A percentile compares a stretch with the other conserved stretches of the same genome.
Evolutionary conservation across 208 protist species (phyloP).

Genomic region (Crithidia brevicula): DNA sequence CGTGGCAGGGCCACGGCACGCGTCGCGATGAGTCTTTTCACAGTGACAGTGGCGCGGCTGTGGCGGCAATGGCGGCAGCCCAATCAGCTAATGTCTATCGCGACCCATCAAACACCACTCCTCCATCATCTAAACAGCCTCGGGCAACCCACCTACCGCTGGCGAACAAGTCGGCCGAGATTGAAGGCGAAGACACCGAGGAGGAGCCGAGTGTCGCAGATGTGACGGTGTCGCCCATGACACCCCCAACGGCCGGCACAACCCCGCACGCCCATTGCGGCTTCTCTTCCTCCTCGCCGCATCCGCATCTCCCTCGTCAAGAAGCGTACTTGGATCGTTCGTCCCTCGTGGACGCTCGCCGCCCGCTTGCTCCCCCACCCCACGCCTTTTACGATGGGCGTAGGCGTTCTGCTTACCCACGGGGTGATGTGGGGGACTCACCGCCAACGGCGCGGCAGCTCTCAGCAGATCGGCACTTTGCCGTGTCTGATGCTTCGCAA

Average conservation of each 20-base stretch:
- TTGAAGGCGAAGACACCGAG: background rate
- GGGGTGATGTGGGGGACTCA: too few relatives aligned
- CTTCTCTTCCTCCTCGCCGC: background rate
- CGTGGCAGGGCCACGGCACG: slow-evolving; percentile 4
- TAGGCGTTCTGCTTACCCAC: too few relatives aligned
- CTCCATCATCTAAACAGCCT: too few relatives aligned
- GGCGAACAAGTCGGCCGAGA: background rate
- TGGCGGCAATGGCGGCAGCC: too few relatives aligned
- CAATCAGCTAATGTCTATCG: too few relatives aligned
- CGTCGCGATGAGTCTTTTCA: background rate
- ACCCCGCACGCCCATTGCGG: slow-evolving; percentile 15
- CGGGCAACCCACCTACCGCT: too few relatives aligned
- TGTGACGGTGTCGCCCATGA: slow-evolving; percentile 42
- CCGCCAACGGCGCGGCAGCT: slow-evolving; percentile 30
- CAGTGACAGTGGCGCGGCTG: too few relatives aligned
- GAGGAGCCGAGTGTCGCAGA: slow-evolving; percentile 26
- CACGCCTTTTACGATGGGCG: background rate
- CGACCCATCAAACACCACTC: too few relatives aligned
- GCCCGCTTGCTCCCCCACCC: background rate
- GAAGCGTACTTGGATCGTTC: background rate
- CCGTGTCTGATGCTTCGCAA: background rate
- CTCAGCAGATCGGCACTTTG: slow-evolving; percentile 24
- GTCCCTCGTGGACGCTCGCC: background rate
- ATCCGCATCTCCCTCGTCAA: background rate
- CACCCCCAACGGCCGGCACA: slow-evolving; percentile 5